Evolutionary conservation across 2,329 filamentous ascomycete species (phyloP), one percentile per base, ranked within the genome.

Genomic region (Dactylonectria estremocensis): DNA sequence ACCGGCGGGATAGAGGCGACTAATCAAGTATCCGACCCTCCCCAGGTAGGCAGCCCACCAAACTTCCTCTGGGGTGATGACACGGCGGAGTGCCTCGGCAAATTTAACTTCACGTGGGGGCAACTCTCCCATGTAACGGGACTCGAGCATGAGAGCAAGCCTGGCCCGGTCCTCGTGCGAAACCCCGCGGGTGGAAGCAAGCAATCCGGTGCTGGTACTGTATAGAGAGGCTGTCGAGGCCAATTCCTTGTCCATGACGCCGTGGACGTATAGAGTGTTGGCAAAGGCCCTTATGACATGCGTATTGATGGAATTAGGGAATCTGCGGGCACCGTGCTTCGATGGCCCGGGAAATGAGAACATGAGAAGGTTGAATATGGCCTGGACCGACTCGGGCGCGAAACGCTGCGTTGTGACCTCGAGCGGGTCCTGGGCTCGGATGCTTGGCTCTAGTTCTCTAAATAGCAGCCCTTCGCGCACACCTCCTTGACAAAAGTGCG

Each of bases 41-140:
- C 67, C 67, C 28, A 69, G 64, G 22, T 69, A 69, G 16, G 54
- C 64, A 31, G 67, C 55, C 67, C 67, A 69, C 67, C 67, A 69
- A 8, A 69, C 67, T 22, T 69, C 64, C 35, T 69, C 67, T 11
- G 67, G 67, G 2, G 50, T 67, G 31, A 69, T 43, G 14, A 64
- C 54, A 22, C 43, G 57, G 46, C 45, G 64, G 31, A 69, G 64
- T 9, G 64, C 59, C 50, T 69, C 59, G 18, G 60, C 67, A 59
- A 69, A 69, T 11, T 53, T 24, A 5, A 33, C 13, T 43, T 69
- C 67, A 2, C 67, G 55, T 10, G 64, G 67, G 3, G 67, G 67
- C 2, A 69, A 18, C 50, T 69, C 67, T n/a, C 67, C 67, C 67
- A 69, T 69, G 14, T 69, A 69, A 1, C 64, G 64, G 7, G 67